Evolutionary conservation across 2,329 filamentous ascomycete species (phyloP), one percentile per base, ranked within the genome.

Genomic region (Huntiella savannae): DNA sequence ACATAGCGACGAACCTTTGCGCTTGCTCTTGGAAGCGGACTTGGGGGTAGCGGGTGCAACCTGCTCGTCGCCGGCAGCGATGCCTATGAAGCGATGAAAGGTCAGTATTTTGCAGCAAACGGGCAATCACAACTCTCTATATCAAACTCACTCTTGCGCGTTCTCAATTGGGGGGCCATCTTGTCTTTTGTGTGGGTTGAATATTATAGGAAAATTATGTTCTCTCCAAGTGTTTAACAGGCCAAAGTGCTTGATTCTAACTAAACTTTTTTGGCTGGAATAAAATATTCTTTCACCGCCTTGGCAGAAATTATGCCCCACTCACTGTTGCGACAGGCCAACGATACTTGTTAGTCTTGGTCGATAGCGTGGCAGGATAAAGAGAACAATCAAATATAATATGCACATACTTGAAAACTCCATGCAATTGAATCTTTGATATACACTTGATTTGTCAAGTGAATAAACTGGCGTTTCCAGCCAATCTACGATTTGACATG

Each of bases 101-200:
- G n/a, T 47, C 37, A 47, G 37, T 33, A 41, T 34, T 33, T 33
- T 34, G 22, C 10, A 33, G 12, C 16, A 36, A 41, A 28, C 13
- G 4, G 13, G 10, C 17, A 34, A 34, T 5, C 5, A 13, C 7
- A 34, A 10, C 32, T 13, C 13, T 34, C 12, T 15, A 8, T 13
- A 12, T 10, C 50, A 10, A 48, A 50, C 53, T 56, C 58, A 59
- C 56, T 55, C 53, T 63, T 63, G 41, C 41, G 34, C 39, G 42
- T 65, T 41, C 63, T 64, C 42, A 67, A 56, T 58, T 66, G 63
- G 52, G 63, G 64, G 33, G 66, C 63, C 67, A 70, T 70, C 56
- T 53, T 57, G 51, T 55, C 19, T 48, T 34, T 28, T 45, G 36
- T 44, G 35, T n/a, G 32, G 16, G 22, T 15, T 45, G 40, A 50